Conservation (phyloP, 805 yeast species). For the Wickerhamiella brachini region DNA sequence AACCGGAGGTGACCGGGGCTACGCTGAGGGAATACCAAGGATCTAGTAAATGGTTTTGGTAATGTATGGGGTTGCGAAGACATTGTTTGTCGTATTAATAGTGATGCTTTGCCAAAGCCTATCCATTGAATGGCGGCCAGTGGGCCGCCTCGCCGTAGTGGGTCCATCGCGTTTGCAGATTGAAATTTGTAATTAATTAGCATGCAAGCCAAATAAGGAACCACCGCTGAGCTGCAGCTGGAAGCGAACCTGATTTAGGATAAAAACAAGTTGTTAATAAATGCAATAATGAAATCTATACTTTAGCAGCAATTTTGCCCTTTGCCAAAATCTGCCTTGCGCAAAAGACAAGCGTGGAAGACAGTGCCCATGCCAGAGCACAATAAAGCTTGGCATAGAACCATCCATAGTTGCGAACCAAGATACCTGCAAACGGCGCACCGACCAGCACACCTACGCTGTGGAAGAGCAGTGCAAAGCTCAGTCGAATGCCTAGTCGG, state of each 20-base stretch:
- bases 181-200: not conserved
- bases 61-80: not conserved
- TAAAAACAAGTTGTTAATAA: no score
- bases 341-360: not conserved
- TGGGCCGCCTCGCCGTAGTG: not conserved
- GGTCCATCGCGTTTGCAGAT: not conserved
- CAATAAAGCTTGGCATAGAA: constrained; percentile 8
- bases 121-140: not conserved
- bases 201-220: not conserved
- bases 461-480: constrained; percentile 41
- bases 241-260: no score
- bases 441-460: constrained; percentile 31
- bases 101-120: no score
- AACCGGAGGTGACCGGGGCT: not conserved
- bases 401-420: constrained; percentile 8
- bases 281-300: no score
- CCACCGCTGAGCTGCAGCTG: no score
- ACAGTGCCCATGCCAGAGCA: constrained; percentile 1
- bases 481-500: constrained; percentile 34
- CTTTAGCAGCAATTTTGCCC: not conserved
- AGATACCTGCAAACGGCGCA: constrained; percentile 19
- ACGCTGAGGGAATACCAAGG: not conserved
- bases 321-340: not conserved
- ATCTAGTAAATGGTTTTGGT: no score
- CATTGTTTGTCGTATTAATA: not conserved